phyloP scores from a whole-genome alignment of 2,329 filamentous ascomycete genomes.

The Orbilia blumenaviensis region DNA sequence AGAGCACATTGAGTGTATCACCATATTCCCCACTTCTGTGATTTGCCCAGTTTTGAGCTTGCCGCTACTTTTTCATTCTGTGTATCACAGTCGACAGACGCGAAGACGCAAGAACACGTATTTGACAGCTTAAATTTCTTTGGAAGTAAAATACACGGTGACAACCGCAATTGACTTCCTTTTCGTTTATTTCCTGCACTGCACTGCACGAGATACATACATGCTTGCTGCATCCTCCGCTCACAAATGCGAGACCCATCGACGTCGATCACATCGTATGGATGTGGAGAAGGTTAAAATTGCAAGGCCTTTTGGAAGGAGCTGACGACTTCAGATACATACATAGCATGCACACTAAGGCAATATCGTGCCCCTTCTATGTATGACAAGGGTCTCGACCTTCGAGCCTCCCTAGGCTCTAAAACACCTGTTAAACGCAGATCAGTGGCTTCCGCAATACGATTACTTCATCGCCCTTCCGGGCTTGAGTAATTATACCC shows the following conservation, averaged over 20 bases:
- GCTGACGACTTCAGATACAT: slow-evolving; percentile 21
- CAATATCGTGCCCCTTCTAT: slow-evolving; percentile 19
- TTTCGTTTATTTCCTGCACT: slow-evolving; percentile 7
- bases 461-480: not conserved
- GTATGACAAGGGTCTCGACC: slow-evolving; percentile 3
- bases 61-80: slow-evolving; percentile 17
- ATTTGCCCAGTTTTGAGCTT: slow-evolving; percentile 5
- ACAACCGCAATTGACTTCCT: slow-evolving; percentile 27
- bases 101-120: slow-evolving; percentile 44
- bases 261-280: slow-evolving; percentile 16
- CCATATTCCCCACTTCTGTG: slow-evolving; percentile 24
- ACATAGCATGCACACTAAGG: not conserved
- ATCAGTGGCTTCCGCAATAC: slow-evolving; percentile 2
- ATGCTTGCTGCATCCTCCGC: not conserved
- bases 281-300: slow-evolving; percentile 30
- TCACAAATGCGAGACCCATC: not conserved
- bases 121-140: not conserved
- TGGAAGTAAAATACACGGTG: slow-evolving; percentile 3
- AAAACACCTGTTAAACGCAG: slow-evolving; percentile 6
- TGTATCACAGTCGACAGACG: slow-evolving; percentile 44
- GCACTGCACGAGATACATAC: slow-evolving; percentile 11
- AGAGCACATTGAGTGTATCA: slow-evolving; percentile 42
- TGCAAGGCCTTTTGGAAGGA: slow-evolving; percentile 25
- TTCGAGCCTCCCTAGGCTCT: slow-evolving; percentile 9
- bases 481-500: not conserved